Evolutionary conservation across 1,139 yeast genomes (phyloP).

Genomic region (Geotrichum cucujoidarum): DNA sequence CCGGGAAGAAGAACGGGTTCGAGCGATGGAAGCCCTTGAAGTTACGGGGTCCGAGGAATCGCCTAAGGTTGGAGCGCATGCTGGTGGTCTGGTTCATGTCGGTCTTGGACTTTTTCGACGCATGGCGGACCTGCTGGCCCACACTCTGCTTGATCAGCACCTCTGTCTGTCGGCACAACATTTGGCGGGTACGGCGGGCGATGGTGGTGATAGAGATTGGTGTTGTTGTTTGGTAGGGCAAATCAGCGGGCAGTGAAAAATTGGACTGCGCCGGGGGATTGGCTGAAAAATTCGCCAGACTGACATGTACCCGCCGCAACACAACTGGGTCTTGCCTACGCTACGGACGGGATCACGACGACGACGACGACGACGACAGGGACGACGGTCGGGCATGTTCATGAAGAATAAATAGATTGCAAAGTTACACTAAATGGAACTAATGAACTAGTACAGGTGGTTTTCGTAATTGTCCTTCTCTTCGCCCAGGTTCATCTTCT

Average conservation of each 20-base stretch:
- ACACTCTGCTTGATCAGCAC: slow-evolving; percentile 9
- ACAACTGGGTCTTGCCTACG: too few species aligned
- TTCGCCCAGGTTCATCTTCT: slow-evolving; percentile 11
- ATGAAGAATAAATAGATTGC: background rate
- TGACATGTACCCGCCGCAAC: background rate
- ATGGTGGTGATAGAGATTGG: background rate
- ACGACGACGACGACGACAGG: too few species aligned
- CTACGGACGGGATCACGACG: too few species aligned
- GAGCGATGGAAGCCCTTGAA: slow-evolving; percentile 74
- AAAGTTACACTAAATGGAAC: slow-evolving; percentile 1
- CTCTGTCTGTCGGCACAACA: slow-evolving; percentile 7
- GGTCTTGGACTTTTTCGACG: slow-evolving; percentile 16
- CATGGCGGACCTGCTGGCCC: slow-evolving; percentile 18
- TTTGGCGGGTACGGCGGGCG: background rate
- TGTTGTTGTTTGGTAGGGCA: background rate
- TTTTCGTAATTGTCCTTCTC: slow-evolving; percentile 13
- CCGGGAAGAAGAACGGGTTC: slow-evolving; percentile 72
- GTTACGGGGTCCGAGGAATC: slow-evolving; percentile 76
- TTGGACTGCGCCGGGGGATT: background rate
- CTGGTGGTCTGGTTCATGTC: slow-evolving; percentile 24
- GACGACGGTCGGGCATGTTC: too few species aligned
- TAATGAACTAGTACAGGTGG: slow-evolving; percentile 16
- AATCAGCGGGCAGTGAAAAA: slow-evolving; percentile 8
- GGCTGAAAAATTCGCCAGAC: slow-evolving; percentile 5
- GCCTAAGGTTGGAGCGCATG: slow-evolving; percentile 41